Conservation (phyloP, 257 asterid genomes). For the Solanum bukasovii region DNA sequence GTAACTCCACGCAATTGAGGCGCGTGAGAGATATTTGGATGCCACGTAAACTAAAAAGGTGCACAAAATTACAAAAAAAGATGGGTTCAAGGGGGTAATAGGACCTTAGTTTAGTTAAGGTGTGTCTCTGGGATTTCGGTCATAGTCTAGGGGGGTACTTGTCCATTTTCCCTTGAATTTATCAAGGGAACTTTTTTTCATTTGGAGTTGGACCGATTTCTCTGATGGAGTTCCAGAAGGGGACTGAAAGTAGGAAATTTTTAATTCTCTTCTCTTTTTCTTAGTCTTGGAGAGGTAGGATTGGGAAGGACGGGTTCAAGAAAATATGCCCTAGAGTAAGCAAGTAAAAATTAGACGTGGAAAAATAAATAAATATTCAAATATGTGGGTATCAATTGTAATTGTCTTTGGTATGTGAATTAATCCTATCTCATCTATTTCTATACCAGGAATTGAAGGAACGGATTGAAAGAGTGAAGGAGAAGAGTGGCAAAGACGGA, state of each 20-base stretch:
- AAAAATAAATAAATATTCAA: not conserved
- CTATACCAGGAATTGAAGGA: slow-evolving; percentile 58
- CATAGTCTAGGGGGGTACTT: no score
- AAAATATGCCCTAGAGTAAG: not conserved
- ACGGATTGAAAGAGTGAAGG: slow-evolving; percentile 50
- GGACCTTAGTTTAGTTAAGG: no score
- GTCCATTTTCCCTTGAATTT: not conserved
- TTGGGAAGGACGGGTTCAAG: not conserved
- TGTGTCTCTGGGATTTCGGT: no score
- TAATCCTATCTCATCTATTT: not conserved
- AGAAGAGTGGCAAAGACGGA: slow-evolving; percentile 27
- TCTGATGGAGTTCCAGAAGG: not conserved
- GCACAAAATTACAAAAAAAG: no score
- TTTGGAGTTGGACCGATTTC: not conserved
- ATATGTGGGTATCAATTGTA: not conserved
- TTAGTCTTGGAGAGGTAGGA: not conserved
- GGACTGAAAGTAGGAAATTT: not conserved
- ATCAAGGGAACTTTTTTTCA: not conserved
- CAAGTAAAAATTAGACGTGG: not conserved
- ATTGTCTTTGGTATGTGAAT: not conserved
- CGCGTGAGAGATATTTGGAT: no score
- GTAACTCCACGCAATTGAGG: no score
- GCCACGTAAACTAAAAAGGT: no score
- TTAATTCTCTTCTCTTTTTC: not conserved
- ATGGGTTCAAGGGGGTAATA: no score